Evolutionary conservation across 1,139 yeast genomes (phyloP), one percentile per base, ranked within the genome.

Genomic region (Lodderomyces beijingensis): DNA sequence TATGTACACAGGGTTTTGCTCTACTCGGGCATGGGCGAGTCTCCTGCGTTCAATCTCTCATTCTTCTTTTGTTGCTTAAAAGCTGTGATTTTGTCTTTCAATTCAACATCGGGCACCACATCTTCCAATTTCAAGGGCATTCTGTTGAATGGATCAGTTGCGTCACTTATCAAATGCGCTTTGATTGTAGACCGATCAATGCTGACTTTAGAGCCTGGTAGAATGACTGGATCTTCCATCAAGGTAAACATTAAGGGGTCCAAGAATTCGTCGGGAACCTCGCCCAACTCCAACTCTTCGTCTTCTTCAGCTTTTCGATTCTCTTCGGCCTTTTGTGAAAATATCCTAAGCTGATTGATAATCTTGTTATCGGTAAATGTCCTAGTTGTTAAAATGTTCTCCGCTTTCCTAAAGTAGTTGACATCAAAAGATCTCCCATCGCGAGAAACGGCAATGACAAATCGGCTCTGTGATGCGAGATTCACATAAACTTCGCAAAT

Each of bases 141-240:
- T 59, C 99, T 77, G 58, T 91, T 93, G 61, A 93, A 93, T 9
- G 99, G 99, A 63, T 93, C 99, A 1, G 95, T 89, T 1, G 95
- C 77, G 60, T 91, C 97, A 62, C 91, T 85, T 54, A 93, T 72
- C 41, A 93, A 66, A 66, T 93, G 98, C 1, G 96, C 87, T 53
- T 88, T 89, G 49, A 93, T 85, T 1, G 97, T 93, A 15, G 93
- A 74, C 50, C 94, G 66, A 54, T 93, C 99, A 46, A 93, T 85
- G 33, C 80, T 77, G 11, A 89, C 75, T 47, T 76, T 81, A 1
- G 96, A 86, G 5, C 85, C 69, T 4, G 99, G 99, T 47, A 93
- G 70, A 16, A 75, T 80, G 3, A 93, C 98, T 0, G 99, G 99
- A 53, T 93, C 95, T 46, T 79, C 85, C 98, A 93, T 93, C 28